Conservation (phyloP, 164 flowering plant genomes). For the Chimonanthus praecox region DNA sequence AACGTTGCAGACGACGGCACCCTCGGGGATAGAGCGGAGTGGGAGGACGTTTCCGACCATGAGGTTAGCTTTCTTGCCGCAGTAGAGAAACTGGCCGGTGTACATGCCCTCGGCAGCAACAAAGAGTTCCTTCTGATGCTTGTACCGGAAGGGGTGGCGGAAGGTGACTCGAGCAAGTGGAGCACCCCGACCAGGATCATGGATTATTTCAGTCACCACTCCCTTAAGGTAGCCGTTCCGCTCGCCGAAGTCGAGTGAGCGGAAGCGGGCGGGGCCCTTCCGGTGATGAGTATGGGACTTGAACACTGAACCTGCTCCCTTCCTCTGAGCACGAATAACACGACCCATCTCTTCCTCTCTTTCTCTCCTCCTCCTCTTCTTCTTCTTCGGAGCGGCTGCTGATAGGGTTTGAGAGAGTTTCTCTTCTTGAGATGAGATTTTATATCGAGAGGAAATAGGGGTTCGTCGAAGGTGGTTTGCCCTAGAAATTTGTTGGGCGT, state of each 20-base stretch:
- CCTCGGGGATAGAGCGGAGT: slow-evolving; percentile 47
- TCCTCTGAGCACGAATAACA: slow-evolving; percentile 13
- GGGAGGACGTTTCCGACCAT: slow-evolving; percentile 51
- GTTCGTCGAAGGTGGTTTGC: no score
- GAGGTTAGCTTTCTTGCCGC: slow-evolving; percentile 50
- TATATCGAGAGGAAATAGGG: no score
- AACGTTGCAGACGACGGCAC: slow-evolving; percentile 58
- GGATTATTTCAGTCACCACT: slow-evolving; percentile 40
- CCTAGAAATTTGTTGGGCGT: no score
- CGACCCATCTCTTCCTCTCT: slow-evolving; percentile 6
- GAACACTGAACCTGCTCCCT: slow-evolving; percentile 15
- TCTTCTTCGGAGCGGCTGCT: no score
- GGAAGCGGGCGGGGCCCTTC: slow-evolving; percentile 51
- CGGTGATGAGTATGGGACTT: slow-evolving; percentile 36
- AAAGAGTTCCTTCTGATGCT: slow-evolving; percentile 59
- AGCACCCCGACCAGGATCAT: slow-evolving; percentile 57
- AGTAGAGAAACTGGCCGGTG: slow-evolving; percentile 52
- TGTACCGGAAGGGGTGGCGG: slow-evolving; percentile 52
- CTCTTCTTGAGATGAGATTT: no score
- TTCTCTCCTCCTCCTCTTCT: neutral
- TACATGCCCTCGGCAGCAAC: slow-evolving; percentile 59
- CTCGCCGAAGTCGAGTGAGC: slow-evolving; percentile 52
- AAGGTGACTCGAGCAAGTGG: slow-evolving; percentile 46
- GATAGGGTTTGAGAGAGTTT: no score
- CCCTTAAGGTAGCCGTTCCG: slow-evolving; percentile 52